Base-by-base conservation (phyloP, 2,329 filamentous ascomycete genomes). In the Curvularia eragrostidis region DNA sequence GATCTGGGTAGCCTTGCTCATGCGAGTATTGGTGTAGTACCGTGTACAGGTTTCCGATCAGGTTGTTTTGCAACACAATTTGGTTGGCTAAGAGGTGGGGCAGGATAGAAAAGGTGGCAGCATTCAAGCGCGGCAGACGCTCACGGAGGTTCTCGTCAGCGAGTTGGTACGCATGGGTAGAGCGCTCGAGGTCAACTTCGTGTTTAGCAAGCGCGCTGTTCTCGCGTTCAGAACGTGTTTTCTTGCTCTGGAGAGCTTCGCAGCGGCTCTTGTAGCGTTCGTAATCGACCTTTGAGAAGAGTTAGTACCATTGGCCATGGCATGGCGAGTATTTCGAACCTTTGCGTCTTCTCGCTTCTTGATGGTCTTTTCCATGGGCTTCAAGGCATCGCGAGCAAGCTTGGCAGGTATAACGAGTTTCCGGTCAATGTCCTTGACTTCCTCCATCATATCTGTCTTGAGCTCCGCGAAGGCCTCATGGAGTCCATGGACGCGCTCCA, bases 331-430 rank as follows among this genome's bases (percentile, higher is more conserved):
- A 5, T 32, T 28, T 15, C 71, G 9, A 58, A 84, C 83, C 79
- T 91, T 89, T 77, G 88, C 91, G 68, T 93, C 90, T 72, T 95
- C 91, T 46, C 92, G 83, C 76, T 91, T 93, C 79, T 94, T 95
- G 70, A 96, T 91, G 1, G 88, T 89, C 78, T 93, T 95, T 70
- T 90, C 88, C 73, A 95, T 82, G 2, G 89, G 87, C 63, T 88
- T 85, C 58, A 94, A 82, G 52, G 80, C 85, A 51, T 89, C 86
- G 68, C 87, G 89, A 7, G 89, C 89, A 51, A 89, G 84, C 56
- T 85, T 85, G 3, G 89, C 89, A 0, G 91, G 90, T 56, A 82
- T 82, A 52, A 93, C 85, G 62, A 95, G 84, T 64, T 86, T 85
- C 9, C 81, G 78, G 63, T 94, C 90, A 63, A 96, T 90, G 66